These are phyloP conservation scores for Tetradesmus obliquus DNA, from an alignment of 139 green algal genomes.

Conservation along the genomic window DNA sequence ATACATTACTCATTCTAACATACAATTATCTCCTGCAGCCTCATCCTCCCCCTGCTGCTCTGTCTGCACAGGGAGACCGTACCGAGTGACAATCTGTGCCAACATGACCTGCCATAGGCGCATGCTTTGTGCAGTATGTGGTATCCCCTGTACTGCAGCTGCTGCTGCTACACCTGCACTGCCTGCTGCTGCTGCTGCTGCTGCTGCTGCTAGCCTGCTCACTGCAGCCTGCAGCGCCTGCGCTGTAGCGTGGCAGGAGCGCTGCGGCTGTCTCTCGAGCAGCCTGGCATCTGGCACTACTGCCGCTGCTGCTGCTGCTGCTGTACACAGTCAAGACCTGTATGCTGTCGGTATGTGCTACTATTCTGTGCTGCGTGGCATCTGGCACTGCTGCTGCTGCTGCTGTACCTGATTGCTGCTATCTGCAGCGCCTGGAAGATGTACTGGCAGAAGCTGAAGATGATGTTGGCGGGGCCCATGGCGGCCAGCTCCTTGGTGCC, in stretches of 20 bases:
- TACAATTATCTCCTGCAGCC: too few relatives aligned
- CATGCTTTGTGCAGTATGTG: neutral
- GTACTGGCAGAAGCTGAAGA: constrained; percentile 82
- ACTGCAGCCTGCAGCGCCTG: neutral
- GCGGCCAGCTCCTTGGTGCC: constrained; percentile 73
- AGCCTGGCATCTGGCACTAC: neutral
- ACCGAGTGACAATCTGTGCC: too few relatives aligned
- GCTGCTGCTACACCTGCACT: constrained; percentile 1
- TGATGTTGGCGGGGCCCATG: constrained; percentile 79
- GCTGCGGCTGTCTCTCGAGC: neutral
- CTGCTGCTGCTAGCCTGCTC: neutral
- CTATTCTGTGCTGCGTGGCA: neutral
- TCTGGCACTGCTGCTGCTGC: constrained; percentile 19
- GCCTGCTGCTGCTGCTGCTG: neutral
- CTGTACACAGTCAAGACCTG: neutral
- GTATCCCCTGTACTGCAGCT: neutral
- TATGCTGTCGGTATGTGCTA: neutral
- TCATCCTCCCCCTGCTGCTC: too few relatives aligned
- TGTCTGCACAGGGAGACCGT: too few relatives aligned
- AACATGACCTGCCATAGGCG: too few relatives aligned
- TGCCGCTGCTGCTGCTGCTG: neutral
- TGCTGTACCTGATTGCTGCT: constrained; percentile 51
- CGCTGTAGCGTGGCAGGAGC: neutral
- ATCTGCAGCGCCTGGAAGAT: constrained; percentile 69
- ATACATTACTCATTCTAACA: too few relatives aligned